These are phyloP conservation scores for Fusarium fujikuroi DNA, from an alignment of 2,329 filamentous ascomycete species.

Conservation along the genomic window DNA sequence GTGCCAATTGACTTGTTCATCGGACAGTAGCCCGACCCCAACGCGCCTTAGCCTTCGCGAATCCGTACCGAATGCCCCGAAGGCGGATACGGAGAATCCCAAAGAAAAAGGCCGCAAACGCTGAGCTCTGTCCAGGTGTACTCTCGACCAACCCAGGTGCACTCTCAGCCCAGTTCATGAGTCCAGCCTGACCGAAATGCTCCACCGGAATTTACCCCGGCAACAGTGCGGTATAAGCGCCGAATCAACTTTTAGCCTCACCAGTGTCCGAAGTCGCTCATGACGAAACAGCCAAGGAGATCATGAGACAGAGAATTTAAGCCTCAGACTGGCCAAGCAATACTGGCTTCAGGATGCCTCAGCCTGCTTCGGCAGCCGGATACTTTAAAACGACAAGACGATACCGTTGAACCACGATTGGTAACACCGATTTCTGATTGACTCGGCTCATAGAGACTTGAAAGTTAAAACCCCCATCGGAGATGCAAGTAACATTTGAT, in stretches of 20 bases:
- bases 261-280: constrained; percentile 43
- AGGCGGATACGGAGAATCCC: constrained; percentile 35
- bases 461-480: constrained; percentile 1
- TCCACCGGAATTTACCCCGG: constrained; percentile 42
- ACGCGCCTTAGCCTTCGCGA: constrained; percentile 36
- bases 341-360: constrained; percentile 4
- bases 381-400: not conserved
- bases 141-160: constrained; percentile 23
- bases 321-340: constrained; percentile 10
- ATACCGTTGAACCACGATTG: constrained; percentile 4
- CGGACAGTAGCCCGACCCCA: constrained; percentile 46
- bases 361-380: constrained; percentile 6
- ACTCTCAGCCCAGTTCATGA: constrained; percentile 21
- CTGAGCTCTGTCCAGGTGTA: constrained; percentile 29
- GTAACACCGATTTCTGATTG: constrained; percentile 4
- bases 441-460: constrained; percentile 15
- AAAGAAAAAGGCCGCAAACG: constrained; percentile 43
- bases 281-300: constrained; percentile 21
- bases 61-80: constrained; percentile 37
- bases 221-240: constrained; percentile 39
- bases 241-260: constrained; percentile 35
- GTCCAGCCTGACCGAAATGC: constrained; percentile 10
- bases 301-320: constrained; percentile 9
- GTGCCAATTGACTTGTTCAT: constrained; percentile 44
- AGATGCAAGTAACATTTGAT: constrained; percentile 9